Conservation (phyloP, 306 rosid genomes). For the Glycine tomentella region DNA sequence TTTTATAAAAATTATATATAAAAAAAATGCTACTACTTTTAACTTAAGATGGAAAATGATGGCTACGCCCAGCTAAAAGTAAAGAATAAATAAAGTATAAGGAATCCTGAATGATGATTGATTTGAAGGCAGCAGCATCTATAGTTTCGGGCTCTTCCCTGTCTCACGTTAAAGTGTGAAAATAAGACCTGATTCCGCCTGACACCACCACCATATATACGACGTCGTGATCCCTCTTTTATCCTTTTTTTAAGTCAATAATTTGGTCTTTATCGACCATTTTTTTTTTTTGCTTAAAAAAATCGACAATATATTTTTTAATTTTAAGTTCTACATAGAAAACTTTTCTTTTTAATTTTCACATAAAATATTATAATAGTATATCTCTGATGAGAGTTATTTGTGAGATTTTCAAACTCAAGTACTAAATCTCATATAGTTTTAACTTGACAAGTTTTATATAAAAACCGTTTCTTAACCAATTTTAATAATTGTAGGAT, state of each 20-base stretch:
- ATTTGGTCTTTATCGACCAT: not conserved
- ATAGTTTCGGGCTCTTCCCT: conserved; percentile 12
- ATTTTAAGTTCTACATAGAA: not conserved
- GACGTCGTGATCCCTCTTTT: not conserved
- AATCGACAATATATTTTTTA: not conserved
- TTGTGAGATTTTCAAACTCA: not conserved
- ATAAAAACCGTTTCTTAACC: not conserved
- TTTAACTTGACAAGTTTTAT: not conserved
- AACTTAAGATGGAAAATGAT: not conserved
- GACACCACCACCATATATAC: conserved; percentile 14
- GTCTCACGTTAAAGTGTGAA: conserved; percentile 15
- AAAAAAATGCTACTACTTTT: not conserved
- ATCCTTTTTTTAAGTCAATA: not conserved
- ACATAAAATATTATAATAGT: not conserved
- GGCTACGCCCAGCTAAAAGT: not conserved
- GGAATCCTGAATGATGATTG: conserved; percentile 25
- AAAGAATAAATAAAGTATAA: conserved; percentile 21
- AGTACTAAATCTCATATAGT: too few relatives aligned
- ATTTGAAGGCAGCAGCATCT: conserved; percentile 34
- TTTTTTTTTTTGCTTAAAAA: not conserved
- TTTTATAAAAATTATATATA: not conserved
- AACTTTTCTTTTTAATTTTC: not conserved
- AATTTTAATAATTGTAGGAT: not conserved
- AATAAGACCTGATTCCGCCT: conserved; percentile 24
- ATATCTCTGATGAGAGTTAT: not conserved